Evolutionary conservation across 441 rosid genomes (phyloP).

Genomic region (Hypseocharis bilobata): DNA sequence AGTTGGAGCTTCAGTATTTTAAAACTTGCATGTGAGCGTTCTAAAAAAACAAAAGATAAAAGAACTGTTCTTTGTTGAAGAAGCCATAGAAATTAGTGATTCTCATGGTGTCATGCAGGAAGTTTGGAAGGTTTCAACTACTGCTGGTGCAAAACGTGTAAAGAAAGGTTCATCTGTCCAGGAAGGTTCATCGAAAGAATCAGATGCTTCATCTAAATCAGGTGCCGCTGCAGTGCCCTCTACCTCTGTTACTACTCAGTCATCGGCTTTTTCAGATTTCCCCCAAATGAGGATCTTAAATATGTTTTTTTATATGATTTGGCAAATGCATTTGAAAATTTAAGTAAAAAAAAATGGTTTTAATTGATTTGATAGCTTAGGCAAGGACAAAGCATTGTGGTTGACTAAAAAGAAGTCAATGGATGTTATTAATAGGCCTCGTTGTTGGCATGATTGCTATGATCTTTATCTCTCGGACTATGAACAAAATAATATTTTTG

Average conservation of each 20-base stretch:
- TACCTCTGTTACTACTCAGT: constrained; percentile 27
- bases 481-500: neutral
- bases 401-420: constrained; percentile 4
- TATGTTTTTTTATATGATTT: constrained; percentile 4
- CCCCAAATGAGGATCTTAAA: constrained; percentile 34
- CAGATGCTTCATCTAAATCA: constrained; percentile 46
- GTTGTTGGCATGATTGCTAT: neutral
- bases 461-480: constrained; percentile 1
- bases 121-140: constrained; percentile 92
- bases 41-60: neutral
- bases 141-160: constrained; percentile 73
- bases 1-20: neutral
- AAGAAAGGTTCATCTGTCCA: constrained; percentile 61
- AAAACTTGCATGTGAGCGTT: neutral
- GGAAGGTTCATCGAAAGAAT: constrained; percentile 50
- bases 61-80: neutral
- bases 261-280: constrained; percentile 28
- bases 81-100: constrained; percentile 17
- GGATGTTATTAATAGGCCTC: neutral
- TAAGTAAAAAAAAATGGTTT: neutral
- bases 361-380: neutral
- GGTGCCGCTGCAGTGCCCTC: constrained; percentile 29
- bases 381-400: constrained; percentile 5
- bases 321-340: neutral
- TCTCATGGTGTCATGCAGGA: constrained; percentile 40